phyloP scores from a whole-genome alignment of 805 yeast genomes.

The Dipodascus geniculatus region DNA sequence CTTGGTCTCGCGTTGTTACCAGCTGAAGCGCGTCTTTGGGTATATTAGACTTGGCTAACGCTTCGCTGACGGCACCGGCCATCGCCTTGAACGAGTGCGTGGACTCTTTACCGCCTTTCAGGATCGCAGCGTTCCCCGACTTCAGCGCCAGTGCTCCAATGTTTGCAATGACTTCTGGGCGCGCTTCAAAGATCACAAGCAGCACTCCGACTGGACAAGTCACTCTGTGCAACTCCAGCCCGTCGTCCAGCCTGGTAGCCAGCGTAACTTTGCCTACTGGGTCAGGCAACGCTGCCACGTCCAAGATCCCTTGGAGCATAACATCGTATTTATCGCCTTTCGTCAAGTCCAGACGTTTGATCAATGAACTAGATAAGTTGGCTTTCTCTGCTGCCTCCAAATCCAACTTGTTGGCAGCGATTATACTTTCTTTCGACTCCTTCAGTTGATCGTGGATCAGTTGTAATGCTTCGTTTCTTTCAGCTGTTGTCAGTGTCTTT shows the following conservation, averaged over 20 bases:
- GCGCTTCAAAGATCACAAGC: constrained; percentile 83
- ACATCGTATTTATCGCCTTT: constrained; percentile 77
- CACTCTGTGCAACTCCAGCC: constrained; percentile 68
- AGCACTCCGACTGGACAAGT: constrained; percentile 94
- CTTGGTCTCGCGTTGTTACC: constrained; percentile 82
- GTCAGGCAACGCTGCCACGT: constrained; percentile 79
- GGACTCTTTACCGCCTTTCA: constrained; percentile 96
- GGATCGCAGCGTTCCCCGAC: constrained; percentile 92
- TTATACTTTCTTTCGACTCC: constrained; percentile 45
- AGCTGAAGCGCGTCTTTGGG: constrained; percentile 78
- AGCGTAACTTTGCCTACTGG: constrained; percentile 86
- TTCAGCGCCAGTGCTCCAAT: constrained; percentile 92
- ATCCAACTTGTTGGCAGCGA: constrained; percentile 66
- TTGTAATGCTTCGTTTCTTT: constrained; percentile 61
- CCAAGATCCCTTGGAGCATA: constrained; percentile 90
- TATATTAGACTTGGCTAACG: constrained; percentile 54
- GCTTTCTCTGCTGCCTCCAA: constrained; percentile 54
- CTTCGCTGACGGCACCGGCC: constrained; percentile 54
- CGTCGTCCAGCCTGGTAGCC: constrained; percentile 79
- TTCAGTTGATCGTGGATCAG: constrained; percentile 61
- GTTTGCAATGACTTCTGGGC: constrained; percentile 98
- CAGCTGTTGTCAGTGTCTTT: constrained; percentile 63
- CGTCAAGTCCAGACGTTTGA: constrained; percentile 76
- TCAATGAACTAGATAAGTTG: constrained; percentile 54
- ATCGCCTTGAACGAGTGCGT: constrained; percentile 71